Evolutionary conservation across 495 filamentous ascomycete genomes (phyloP).

Genomic region (Geopyxis carbonaria): DNA sequence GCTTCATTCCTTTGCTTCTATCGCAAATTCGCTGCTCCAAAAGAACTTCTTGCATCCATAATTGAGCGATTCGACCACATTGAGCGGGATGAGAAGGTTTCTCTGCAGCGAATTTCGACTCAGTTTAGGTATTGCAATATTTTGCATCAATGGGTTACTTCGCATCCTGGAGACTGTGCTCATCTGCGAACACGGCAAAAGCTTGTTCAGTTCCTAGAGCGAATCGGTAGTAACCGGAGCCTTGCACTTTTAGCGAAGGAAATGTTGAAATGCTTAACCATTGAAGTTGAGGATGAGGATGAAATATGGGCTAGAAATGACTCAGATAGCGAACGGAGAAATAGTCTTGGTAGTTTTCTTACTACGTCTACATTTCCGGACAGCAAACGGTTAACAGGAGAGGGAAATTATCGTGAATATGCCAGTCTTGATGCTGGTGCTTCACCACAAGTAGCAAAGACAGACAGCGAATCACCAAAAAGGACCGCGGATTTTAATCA

Average conservation of each 20-base stretch:
- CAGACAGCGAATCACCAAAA: not conserved
- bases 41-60: constrained; percentile 54
- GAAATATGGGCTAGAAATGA: constrained; percentile 58
- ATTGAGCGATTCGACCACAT: constrained; percentile 54
- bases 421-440: not conserved
- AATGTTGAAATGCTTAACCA: constrained; percentile 49
- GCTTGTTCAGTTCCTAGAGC: constrained; percentile 52
- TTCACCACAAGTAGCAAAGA: not conserved
- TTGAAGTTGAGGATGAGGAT: constrained; percentile 63
- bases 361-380: constrained; percentile 24
- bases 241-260: constrained; percentile 72
- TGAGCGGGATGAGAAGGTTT: constrained; percentile 41
- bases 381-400: not conserved
- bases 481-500: no score
- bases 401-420: no score
- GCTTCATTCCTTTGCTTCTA: constrained; percentile 86
- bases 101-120: constrained; percentile 51
- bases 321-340: constrained; percentile 32
- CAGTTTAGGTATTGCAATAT: constrained; percentile 70
- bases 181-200: constrained; percentile 53
- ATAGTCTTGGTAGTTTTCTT: constrained; percentile 25
- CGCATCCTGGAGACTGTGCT: constrained; percentile 85
- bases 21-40: constrained; percentile 76
- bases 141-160: constrained; percentile 76
- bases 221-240: constrained; percentile 49